Base-by-base conservation (phyloP, 2,329 filamentous ascomycete species). In the Polychaeton citri region DNA sequence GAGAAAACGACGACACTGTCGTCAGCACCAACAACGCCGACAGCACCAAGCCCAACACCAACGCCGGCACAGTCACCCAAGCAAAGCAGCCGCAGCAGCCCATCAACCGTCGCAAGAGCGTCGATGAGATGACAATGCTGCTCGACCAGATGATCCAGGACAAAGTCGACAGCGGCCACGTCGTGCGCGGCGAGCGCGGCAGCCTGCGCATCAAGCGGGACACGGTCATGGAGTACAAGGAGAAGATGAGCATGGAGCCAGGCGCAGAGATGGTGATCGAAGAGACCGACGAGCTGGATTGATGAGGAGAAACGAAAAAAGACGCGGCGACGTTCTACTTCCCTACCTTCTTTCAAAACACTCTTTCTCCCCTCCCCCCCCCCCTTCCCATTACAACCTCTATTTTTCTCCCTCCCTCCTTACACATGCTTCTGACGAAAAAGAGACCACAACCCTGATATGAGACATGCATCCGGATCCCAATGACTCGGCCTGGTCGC, bases 71-170 rank as follows among this genome's bases (percentile, higher is more conserved):
- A 12, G 10, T 19, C 13, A 32, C 5, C 17, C 12, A 15, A 35
- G n/a, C n/a, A 39, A 41, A 32, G 26, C 38, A 6, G 28, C 32
- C 6, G 21, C 24, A 12, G 31, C 34, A 3, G 42, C 35, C 10
- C n/a, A n/a, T n/a, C n/a, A n/a, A n/a, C n/a, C 47, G 52, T 4
- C 43, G 51, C 19, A 76, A 72, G 63, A 84, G 81, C 46, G 81
- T 90, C 21, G 86, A 94, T 48, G 87, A 94, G 59, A 87, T 95
- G 77, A 93, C 83, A 46, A 76, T 78, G 50, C 86, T 95, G 64
- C 71, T 95, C 18, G 88, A 96, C 51, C 85, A 94, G 61, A 95
- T 96, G 88, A 90, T 95, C 40, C 81, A 87, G 53, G 82, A 88
- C 52, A 76, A 81, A 39, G 81, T 92, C 36, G 82, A 90, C 48